phyloP scores from a whole-genome alignment of 257 asterid species.

The Catharanthus roseus region DNA sequence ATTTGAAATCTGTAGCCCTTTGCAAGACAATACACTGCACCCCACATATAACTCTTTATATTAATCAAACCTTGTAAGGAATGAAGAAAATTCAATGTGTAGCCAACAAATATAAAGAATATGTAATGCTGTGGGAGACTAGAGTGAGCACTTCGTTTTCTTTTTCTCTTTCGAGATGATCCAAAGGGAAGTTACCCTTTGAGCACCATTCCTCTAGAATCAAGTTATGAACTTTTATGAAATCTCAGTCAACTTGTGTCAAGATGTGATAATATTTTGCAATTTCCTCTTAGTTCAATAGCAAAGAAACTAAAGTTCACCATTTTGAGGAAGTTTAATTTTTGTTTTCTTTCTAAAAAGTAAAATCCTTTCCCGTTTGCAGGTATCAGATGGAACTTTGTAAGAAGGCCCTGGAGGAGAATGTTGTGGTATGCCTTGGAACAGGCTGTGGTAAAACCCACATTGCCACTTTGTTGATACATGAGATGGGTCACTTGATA shows the following conservation, averaged over 20 bases:
- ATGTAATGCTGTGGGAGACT: not conserved
- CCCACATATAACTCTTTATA: not conserved
- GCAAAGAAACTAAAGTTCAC: not conserved
- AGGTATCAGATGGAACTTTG: slow-evolving; percentile 94
- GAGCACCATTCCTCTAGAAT: not conserved
- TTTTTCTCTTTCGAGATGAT: not conserved
- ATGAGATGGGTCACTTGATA: slow-evolving; percentile 85
- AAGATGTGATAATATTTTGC: not conserved
- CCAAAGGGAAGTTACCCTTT: not conserved
- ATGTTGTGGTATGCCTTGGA: slow-evolving; percentile 70
- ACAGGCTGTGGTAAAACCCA: slow-evolving; percentile 98
- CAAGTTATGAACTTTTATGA: not conserved
- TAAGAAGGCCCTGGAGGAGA: slow-evolving; percentile 79
- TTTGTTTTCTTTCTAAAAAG: not conserved
- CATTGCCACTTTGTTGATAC: slow-evolving; percentile 80
- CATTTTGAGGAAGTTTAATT: not conserved
- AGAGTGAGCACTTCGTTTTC: not conserved
- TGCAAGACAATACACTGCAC: not conserved
- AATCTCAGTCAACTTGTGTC: not conserved
- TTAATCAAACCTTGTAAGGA: not conserved
- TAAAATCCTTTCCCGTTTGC: slow-evolving; percentile 10
- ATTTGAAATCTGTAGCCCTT: not conserved
- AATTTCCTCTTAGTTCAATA: not conserved
- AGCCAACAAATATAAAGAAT: not conserved
- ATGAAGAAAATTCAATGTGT: not conserved